Evolutionary conservation across 768 basidiomycete species (phyloP), one percentile per base, ranked within the genome.

Genomic region (Rhizopogon salebrosus): DNA sequence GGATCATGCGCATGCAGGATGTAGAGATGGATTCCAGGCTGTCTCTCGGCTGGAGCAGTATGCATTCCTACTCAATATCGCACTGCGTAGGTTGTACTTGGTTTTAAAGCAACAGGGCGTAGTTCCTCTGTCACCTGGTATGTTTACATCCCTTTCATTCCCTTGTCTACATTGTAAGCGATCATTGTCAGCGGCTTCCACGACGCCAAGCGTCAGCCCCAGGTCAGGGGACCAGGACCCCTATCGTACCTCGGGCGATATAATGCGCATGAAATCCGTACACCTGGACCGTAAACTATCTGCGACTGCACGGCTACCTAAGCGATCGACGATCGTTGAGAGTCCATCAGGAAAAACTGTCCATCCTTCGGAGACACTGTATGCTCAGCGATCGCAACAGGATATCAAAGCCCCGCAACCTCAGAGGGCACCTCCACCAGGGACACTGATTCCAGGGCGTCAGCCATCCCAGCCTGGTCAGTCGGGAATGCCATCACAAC

Each of bases 41-140:
- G 97, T 97, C 14, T 92, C 95, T 55, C 78, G 95, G 52, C 72
- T 99, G 57, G 97, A 99, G 74, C 97, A 99, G 66, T 99, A 97
- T 68, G 92, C 97, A 2, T 99, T 95, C 76, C 72, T 99, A 52
- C 75, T 99, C 49, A 98, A 98, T 64, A 97, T 98, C 22, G 97
- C 95, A 18, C 75, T 99, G 51, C 78, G 95, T 59, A 80, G 95
- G 62, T 75, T 99, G 49, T 98, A 94, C 70, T 79, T 91, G 27
- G 78, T 90, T 35, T 72, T 92, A 62, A 90, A 89, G 75, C 89
- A 89, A 71, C 84, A 90, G 61, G 94, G 94, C 10, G 90, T 93
- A 35, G 89, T 95, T 22, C 85, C 91, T n/a, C 71, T 87, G 49
- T 83, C 87, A 5, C 85, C 89, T 51, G 80, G 90, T 92, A 71